A percentile compares a stretch with the other conserved stretches of the same genome.
These are phyloP conservation scores for Nakazawaea siamensis DNA, from an alignment of 805 yeast genomes.

Conservation along the genomic window DNA sequence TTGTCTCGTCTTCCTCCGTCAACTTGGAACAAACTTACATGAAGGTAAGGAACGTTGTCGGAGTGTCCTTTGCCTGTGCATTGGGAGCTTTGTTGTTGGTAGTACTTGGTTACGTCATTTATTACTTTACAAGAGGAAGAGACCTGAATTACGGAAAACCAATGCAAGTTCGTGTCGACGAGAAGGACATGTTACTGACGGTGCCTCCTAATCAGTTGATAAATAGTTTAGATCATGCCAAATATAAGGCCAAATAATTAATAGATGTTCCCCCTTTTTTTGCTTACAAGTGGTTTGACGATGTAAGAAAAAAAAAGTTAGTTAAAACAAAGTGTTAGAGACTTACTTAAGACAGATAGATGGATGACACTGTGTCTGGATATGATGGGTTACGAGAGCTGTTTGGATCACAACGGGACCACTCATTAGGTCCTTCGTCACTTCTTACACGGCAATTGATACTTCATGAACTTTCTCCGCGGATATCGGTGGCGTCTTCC, in stretches of 20 bases:
- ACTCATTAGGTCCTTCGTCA: neutral
- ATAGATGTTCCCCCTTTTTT: too few species aligned
- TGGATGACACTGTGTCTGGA: too few species aligned
- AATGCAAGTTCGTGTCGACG: conserved; percentile 48
- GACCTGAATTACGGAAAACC: conserved; percentile 33
- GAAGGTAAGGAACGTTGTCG: conserved; percentile 56
- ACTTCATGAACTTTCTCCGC: conserved; percentile 22
- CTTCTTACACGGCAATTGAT: conserved; percentile 17
- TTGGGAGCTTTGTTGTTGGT: conserved; percentile 38
- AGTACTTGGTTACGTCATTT: conserved; percentile 29
- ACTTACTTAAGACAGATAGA: too few species aligned
- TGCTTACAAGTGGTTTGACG: too few species aligned
- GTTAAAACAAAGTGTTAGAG: too few species aligned
- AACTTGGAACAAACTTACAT: conserved; percentile 17
- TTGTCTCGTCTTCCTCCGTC: conserved; percentile 1
- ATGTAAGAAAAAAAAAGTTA: too few species aligned
- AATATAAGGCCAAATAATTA: conserved; percentile 7
- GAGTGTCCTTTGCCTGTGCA: conserved; percentile 62
- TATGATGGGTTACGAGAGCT: too few species aligned
- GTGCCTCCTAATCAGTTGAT: conserved; percentile 52
- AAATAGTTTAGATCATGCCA: conserved; percentile 12
- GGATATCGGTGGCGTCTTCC: conserved; percentile 21
- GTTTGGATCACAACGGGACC: too few species aligned
- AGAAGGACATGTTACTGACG: conserved; percentile 50
- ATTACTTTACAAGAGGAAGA: conserved; percentile 25